These are phyloP conservation scores for Botrytis galanthina DNA, from an alignment of 2,329 filamentous ascomycete species.

Conservation along the genomic window DNA sequence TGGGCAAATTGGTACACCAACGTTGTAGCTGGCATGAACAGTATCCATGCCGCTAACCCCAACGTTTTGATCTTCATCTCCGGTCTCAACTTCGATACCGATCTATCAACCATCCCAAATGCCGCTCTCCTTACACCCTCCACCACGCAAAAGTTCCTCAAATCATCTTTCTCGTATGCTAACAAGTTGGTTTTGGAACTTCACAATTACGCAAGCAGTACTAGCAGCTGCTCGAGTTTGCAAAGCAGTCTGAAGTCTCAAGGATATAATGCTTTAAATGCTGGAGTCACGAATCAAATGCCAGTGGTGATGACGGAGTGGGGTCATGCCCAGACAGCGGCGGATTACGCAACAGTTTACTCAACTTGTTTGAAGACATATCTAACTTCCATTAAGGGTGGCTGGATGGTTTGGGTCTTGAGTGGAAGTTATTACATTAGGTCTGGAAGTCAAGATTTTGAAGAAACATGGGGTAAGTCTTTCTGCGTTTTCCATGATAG, in stretches of 20 bases:
- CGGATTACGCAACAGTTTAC: constrained; percentile 48
- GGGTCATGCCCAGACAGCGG: constrained; percentile 48
- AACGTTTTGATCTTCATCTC: constrained; percentile 48
- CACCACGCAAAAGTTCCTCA: constrained; percentile 36
- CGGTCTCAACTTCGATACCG: constrained; percentile 46
- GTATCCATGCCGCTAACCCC: constrained; percentile 45
- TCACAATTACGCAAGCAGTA: constrained; percentile 34
- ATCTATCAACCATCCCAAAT: constrained; percentile 26
- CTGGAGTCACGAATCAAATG: constrained; percentile 37
- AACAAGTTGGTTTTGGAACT: constrained; percentile 49
- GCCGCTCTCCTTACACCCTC: constrained; percentile 25
- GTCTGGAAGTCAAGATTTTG: constrained; percentile 51
- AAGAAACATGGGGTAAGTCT: constrained; percentile 57
- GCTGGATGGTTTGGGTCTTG: constrained; percentile 61
- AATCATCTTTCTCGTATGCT: constrained; percentile 41
- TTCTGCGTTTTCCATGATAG: not conserved
- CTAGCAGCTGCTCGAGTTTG: constrained; percentile 33
- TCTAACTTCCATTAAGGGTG: constrained; percentile 41
- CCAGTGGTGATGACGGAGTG: constrained; percentile 46
- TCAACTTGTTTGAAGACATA: constrained; percentile 48
- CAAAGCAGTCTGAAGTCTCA: constrained; percentile 39
- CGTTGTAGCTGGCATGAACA: constrained; percentile 42
- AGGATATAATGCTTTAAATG: constrained; percentile 45
- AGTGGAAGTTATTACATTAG: constrained; percentile 58
- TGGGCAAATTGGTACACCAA: constrained; percentile 48